These are phyloP conservation scores for Coemansia sp. DNA, from an alignment of 192 early-diverging fungal species.

Conservation along the genomic window DNA sequence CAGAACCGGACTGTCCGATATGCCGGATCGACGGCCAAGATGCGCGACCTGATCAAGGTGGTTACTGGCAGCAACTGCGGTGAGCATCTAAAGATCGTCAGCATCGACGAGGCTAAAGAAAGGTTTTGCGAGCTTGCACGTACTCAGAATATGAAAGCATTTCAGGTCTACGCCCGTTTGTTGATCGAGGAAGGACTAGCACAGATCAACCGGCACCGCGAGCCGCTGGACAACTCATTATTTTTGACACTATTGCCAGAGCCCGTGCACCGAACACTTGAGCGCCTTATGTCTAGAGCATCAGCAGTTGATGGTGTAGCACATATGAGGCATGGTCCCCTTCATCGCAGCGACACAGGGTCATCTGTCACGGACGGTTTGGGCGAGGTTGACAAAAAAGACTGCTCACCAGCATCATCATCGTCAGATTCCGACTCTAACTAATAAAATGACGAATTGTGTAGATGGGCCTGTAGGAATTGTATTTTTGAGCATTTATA, in stretches of 20 bases:
- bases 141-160: conserved; percentile 30
- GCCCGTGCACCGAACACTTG: conserved; percentile 19
- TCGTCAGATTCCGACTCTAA: background rate
- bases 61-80: conserved; percentile 37
- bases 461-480: background rate
- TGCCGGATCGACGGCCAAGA: conserved; percentile 30
- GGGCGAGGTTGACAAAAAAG: background rate
- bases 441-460: background rate
- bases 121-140: conserved; percentile 33
- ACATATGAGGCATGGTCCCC: background rate
- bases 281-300: conserved; percentile 13
- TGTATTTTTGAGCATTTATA: too few relatives aligned
- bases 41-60: conserved; percentile 46
- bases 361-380: conserved; percentile 33
- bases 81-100: conserved; percentile 31
- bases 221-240: conserved; percentile 39
- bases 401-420: background rate
- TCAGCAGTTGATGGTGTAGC: background rate
- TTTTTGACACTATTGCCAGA: conserved; percentile 36
- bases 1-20: conserved; percentile 35
- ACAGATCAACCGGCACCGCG: conserved; percentile 30
- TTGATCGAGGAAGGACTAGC: conserved; percentile 49
- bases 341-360: conserved; percentile 19
- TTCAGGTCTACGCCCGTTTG: conserved; percentile 39
- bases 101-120: conserved; percentile 32